Evolutionary conservation across 225 moss, liverwort and hornwort genomes (phyloP).

Genomic region (Pseudoscleropodium purum): DNA sequence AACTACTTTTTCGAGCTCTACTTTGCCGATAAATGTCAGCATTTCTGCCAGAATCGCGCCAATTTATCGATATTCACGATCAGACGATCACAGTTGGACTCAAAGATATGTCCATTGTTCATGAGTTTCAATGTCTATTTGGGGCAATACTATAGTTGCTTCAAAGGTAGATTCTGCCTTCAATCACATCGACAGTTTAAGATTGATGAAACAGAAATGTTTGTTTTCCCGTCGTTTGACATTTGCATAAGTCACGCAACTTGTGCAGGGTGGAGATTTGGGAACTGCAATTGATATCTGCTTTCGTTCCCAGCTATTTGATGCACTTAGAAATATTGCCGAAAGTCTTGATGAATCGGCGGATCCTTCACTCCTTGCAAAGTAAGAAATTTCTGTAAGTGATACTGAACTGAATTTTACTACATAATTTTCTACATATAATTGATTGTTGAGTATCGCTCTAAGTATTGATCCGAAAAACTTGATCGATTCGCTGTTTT

Average conservation of each 20-base stretch:
- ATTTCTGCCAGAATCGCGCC: background rate
- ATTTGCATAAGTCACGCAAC: background rate
- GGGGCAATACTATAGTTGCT: background rate
- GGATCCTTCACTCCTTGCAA: conserved; percentile 70
- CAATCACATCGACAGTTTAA: background rate
- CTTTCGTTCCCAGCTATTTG: conserved; percentile 68
- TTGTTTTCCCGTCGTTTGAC: background rate
- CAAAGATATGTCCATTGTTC: background rate
- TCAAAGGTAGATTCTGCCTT: background rate
- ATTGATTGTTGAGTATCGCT: background rate
- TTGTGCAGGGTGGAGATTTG: conserved; percentile 70
- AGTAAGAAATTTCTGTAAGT: conserved; percentile 22
- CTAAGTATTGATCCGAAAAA: background rate
- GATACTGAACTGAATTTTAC: background rate
- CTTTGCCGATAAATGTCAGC: background rate
- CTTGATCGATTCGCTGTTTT: background rate
- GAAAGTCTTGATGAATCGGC: conserved; percentile 76
- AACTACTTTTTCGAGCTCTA: background rate
- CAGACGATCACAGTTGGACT: background rate
- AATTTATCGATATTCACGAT: background rate
- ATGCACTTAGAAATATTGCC: conserved; percentile 72
- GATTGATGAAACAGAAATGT: background rate
- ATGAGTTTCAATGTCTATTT: background rate
- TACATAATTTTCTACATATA: background rate
- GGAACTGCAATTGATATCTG: conserved; percentile 85